These are phyloP conservation scores for Astragalus glycyphyllos DNA, from an alignment of 306 rosid genomes.

Conservation along the genomic window DNA sequence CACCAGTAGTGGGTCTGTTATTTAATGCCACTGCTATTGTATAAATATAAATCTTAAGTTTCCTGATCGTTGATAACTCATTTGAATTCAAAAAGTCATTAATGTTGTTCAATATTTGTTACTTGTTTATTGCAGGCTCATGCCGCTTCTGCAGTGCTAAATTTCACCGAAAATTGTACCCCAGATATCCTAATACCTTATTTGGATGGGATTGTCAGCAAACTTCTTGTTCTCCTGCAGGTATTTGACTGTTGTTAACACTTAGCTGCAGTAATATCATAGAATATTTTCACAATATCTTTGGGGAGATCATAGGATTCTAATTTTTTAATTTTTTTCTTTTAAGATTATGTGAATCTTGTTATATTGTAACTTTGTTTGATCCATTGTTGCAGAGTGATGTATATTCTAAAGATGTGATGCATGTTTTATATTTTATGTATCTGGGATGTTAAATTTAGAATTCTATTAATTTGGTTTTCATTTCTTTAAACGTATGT, in stretches of 20 bases:
- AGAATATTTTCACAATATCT: slow-evolving; percentile 10
- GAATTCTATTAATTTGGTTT: not conserved
- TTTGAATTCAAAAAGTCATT: slow-evolving; percentile 18
- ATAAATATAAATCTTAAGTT: slow-evolving; percentile 9
- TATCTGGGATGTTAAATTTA: slow-evolving; percentile 24
- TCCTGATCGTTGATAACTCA: slow-evolving; percentile 27
- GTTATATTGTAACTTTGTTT: slow-evolving; percentile 7
- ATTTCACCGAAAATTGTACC: slow-evolving; percentile 77
- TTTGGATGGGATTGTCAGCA: slow-evolving; percentile 76
- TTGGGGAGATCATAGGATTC: slow-evolving; percentile 20
- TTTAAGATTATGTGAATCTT: slow-evolving; percentile 15
- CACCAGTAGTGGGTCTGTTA: not conserved
- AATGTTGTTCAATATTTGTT: slow-evolving; percentile 22
- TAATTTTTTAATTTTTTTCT: slow-evolving; percentile 2
- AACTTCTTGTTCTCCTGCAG: slow-evolving; percentile 75
- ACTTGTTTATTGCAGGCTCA: slow-evolving; percentile 61
- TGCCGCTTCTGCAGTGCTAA: slow-evolving; percentile 82
- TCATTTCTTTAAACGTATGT: not conserved
- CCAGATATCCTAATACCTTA: slow-evolving; percentile 70
- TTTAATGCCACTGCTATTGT: slow-evolving; percentile 10
- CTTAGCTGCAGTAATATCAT: slow-evolving; percentile 11
- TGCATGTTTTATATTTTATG: slow-evolving; percentile 17
- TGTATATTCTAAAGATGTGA: slow-evolving; percentile 8
- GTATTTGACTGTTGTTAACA: slow-evolving; percentile 45
- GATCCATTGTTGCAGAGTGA: slow-evolving; percentile 22